phyloP scores from a whole-genome alignment of 306 rosid genomes.

The Amphicarpaea edgeworthii region DNA sequence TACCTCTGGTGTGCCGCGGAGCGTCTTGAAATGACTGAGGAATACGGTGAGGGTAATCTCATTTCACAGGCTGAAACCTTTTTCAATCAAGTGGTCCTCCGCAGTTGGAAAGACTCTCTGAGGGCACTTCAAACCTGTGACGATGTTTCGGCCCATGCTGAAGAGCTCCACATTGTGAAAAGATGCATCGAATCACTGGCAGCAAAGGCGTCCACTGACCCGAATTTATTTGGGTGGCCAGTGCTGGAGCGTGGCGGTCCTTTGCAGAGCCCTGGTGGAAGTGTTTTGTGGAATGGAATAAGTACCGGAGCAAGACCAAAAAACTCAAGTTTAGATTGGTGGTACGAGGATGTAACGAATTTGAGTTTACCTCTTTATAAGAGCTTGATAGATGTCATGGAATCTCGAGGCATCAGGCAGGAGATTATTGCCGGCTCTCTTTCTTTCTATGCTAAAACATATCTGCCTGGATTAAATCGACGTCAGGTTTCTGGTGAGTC shows the following conservation, averaged over 20 bases:
- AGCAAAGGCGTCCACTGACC: slow-evolving; percentile 86
- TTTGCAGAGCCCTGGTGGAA: slow-evolving; percentile 99
- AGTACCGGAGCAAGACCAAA: slow-evolving; percentile 97
- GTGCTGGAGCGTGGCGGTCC: slow-evolving; percentile 93
- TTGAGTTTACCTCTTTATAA: slow-evolving; percentile 86
- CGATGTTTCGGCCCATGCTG: slow-evolving; percentile 65
- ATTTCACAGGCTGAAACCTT: slow-evolving; percentile 76
- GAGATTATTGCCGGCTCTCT: slow-evolving; percentile 89
- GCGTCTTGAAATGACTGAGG: slow-evolving; percentile 94
- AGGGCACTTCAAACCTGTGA: slow-evolving; percentile 88
- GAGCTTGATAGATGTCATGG: slow-evolving; percentile 82
- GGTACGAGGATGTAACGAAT: slow-evolving; percentile 83
- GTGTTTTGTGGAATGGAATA: slow-evolving; percentile 98
- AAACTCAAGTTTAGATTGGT: slow-evolving; percentile 88
- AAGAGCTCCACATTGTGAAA: slow-evolving; percentile 78
- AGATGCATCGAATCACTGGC: slow-evolving; percentile 95
- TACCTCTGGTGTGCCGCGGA: slow-evolving; percentile 92
- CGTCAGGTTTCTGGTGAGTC: slow-evolving; percentile 77
- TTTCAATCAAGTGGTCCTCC: slow-evolving; percentile 82
- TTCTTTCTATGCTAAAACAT: slow-evolving; percentile 79
- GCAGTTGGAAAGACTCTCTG: slow-evolving; percentile 91
- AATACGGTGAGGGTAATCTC: slow-evolving; percentile 87
- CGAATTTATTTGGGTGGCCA: slow-evolving; percentile 97
- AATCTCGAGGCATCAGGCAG: slow-evolving; percentile 84
- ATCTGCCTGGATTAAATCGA: slow-evolving; percentile 85